Evolutionary conservation across 345 rosid genomes (phyloP), one percentile per base, ranked within the genome.

Genomic region (Aethionema arabicum): DNA sequence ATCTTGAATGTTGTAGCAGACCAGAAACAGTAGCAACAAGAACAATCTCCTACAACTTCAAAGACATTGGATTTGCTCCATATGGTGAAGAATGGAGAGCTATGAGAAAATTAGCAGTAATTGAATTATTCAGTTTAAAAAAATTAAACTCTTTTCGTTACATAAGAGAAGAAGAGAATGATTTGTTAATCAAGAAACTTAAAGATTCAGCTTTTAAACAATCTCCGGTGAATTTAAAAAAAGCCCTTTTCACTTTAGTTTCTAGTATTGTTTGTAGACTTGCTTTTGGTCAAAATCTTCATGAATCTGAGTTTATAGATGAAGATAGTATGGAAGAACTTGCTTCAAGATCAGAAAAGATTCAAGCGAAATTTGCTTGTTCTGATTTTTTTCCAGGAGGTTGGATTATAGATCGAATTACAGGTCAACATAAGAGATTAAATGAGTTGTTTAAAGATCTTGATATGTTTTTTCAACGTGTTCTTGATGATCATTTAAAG

Each of bases 31-130:
- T 32, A 5, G 77, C 73, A 35, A 64, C 43, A 8, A 50, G 41
- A 32, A 74, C 36, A 21, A 9, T 84, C 11, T 61, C 86, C 37
- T 82, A 78, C 66, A 70, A 70, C 16, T 51, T 68, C 72, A 8
- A 65, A 3, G 85, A 76, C 69, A n/a, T 84, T 4, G 81, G 76
- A 11, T 78, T 77, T 10, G 57, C 79, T 15, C 82, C 84, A 1
- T 79, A 77, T 5, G 71, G 63, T 0, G 69, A 57, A 38, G 71
- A 79, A 10, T 76, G 81, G 83, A 70, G 74, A 42, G 77, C 73
- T 4, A 46, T 72, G 70, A 71, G 77, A 31, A 80, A 80, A 65
- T 52, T 74, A 0, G 59, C 73, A 7, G 72, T 58, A 3, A 41
- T 74, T 11, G 69, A 72, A 63, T 11, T 72, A 27, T 61, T 72